Evolutionary conservation across 352 stramenopile genomes (phyloP), one percentile per base, ranked within the genome.

Genomic region (Plasmopara halstedii): DNA sequence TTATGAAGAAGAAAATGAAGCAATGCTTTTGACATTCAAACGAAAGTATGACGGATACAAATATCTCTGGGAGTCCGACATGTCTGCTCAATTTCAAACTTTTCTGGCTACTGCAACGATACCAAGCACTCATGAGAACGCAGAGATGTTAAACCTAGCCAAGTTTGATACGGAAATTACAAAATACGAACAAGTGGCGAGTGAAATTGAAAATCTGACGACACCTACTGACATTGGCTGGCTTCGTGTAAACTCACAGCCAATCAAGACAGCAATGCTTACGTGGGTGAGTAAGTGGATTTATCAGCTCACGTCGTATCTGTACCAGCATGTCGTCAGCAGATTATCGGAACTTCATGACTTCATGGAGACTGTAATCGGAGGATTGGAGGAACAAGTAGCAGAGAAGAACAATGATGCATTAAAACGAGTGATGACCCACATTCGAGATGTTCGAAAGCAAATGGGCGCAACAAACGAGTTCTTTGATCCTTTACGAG

Each of bases 231-330:
- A 98, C 59, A 87, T 99, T 50, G 96, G 94, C 5, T 99, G 95
- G 95, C 62, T 99, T n/a, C 86, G 95, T 33, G 85, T 99, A 4
- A 97, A 99, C 56, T 96, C 95, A 2, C 93, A 95, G 45, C 95
- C 95, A 1, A 97, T 98, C 55, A 98, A 99, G 59, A 90, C 95
- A 15, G 88, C 95, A 25, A 94, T 98, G 67, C 78, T 96, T 23
- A 92, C 86, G 17, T 98, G 91, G 91, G 91, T 95, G 2, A 94
- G 85, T 50, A 97, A 97, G 62, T 98, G 95, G 95, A 87, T 97
- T 36, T 95, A 97, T 42, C 75, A 97, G 40, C 97, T 97, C 66
- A 98, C 91, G 22, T 88, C 77, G 22, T 95, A 97, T 58, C 75
- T 98, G 53, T 80, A 97, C 38, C 67, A 88, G 29, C 94, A 96